These are phyloP conservation scores for Baorangia bicolor DNA, from an alignment of 768 basidiomycete genomes.

Conservation along the genomic window DNA sequence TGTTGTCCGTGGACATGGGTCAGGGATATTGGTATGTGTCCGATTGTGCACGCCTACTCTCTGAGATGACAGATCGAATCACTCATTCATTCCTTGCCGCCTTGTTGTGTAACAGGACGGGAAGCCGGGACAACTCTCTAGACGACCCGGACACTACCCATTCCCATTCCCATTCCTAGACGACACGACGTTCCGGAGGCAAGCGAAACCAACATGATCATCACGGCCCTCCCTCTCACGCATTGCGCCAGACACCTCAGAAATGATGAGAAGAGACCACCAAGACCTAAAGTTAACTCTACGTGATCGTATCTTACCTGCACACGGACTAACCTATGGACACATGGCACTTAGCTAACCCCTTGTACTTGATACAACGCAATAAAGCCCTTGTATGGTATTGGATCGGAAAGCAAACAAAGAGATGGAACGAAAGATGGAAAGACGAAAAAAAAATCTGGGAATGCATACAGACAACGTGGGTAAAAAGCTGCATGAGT, in stretches of 20 bases:
- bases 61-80: background rate
- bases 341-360: background rate
- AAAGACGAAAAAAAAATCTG: background rate
- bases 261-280: conserved; percentile 43
- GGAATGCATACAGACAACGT: background rate
- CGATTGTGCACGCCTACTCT: too few relatives aligned
- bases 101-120: background rate
- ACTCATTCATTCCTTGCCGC: background rate
- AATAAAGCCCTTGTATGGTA: conserved; percentile 9
- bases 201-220: background rate
- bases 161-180: background rate
- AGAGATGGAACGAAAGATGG: background rate
- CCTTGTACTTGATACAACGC: conserved; percentile 13
- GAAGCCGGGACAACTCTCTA: background rate
- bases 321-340: background rate
- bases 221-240: background rate
- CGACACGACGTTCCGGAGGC: background rate
- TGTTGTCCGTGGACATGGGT: background rate
- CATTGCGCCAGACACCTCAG: background rate
- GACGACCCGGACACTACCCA: background rate
- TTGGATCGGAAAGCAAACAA: conserved; percentile 8
- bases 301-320: background rate
- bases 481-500: background rate
- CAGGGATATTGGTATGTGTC: background rate
- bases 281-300: conserved; percentile 9